A percentile compares a stretch with the other conserved stretches of the same genome.
phyloP scores from a whole-genome alignment of 139 green algal genomes.

The Axilococcus clingmanii region DNA sequence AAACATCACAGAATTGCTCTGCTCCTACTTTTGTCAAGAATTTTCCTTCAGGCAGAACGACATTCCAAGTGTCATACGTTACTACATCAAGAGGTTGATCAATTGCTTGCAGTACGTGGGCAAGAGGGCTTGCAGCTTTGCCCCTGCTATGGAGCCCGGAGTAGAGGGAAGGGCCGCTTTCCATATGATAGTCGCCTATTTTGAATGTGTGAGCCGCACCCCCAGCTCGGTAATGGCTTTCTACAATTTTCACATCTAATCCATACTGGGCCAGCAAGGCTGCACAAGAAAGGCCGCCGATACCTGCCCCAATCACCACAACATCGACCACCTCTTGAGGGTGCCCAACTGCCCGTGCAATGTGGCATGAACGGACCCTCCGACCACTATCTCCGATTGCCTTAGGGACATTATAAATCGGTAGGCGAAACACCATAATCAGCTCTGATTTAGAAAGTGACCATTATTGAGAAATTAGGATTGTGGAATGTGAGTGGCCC shows the following conservation, averaged over 20 bases:
- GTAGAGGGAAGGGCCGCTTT: slow-evolving; percentile 77
- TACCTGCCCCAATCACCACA: slow-evolving; percentile 53
- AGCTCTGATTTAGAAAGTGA: too few relatives aligned
- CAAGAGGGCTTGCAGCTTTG: slow-evolving; percentile 66
- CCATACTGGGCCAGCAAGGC: slow-evolving; percentile 80
- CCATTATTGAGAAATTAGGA: too few relatives aligned
- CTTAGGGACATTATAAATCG: too few relatives aligned
- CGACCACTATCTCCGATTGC: too few relatives aligned
- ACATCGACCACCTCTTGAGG: slow-evolving; percentile 43
- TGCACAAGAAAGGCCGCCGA: slow-evolving; percentile 58
- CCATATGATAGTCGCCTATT: slow-evolving; percentile 76
- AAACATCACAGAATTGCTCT: slow-evolving; percentile 46
- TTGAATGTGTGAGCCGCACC: slow-evolving; percentile 78
- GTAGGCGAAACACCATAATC: too few relatives aligned
- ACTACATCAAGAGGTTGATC: slow-evolving; percentile 68
- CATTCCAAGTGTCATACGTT: slow-evolving; percentile 91
- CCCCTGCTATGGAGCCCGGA: slow-evolving; percentile 34
- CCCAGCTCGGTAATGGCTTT: slow-evolving; percentile 71
- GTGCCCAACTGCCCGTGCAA: too few relatives aligned
- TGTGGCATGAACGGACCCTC: too few relatives aligned
- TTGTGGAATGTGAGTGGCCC: too few relatives aligned
- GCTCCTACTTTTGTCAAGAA: slow-evolving; percentile 7
- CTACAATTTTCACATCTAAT: slow-evolving; percentile 34
- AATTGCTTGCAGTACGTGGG: slow-evolving; percentile 71
- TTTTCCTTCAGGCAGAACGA: slow-evolving; percentile 73